A percentile compares a stretch with the other conserved stretches of the same genome.
Evolutionary conservation across 768 basidiomycete species (phyloP).

Genomic region (Hortiboletus flavorubellus): DNA sequence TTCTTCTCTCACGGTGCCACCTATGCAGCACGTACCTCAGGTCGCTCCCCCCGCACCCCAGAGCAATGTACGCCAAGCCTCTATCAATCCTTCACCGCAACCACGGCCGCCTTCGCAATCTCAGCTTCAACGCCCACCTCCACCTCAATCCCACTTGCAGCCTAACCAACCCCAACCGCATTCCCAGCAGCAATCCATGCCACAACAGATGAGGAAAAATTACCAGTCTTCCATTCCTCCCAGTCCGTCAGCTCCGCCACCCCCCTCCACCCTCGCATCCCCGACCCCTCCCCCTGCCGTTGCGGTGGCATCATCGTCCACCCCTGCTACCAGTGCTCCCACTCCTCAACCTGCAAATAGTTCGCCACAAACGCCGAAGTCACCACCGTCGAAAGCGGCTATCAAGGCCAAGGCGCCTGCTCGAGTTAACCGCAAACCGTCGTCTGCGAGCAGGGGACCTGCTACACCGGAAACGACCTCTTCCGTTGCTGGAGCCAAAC

Average conservation of each 20-base stretch:
- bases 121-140: constrained; percentile 1
- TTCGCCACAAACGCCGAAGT: constrained; percentile 68
- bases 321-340: constrained; percentile 46
- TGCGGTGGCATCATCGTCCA: constrained; percentile 40
- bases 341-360: constrained; percentile 41
- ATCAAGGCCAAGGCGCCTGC: constrained; percentile 43
- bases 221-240: constrained; percentile 15
- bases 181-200: constrained; percentile 1
- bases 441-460: constrained; percentile 31
- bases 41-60: constrained; percentile 22
- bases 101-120: constrained; percentile 9
- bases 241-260: constrained; percentile 23
- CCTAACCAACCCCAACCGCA: constrained; percentile 5
- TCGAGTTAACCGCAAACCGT: constrained; percentile 28
- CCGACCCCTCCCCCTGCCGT: constrained; percentile 46
- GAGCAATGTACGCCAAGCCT: constrained; percentile 28
- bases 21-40: constrained; percentile 16
- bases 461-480: constrained; percentile 36
- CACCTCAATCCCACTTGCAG: constrained; percentile 11
- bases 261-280: constrained; percentile 14
- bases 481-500: constrained; percentile 32
- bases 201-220: constrained; percentile 18
- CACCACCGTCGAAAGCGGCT: constrained; percentile 56
- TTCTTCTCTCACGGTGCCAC: constrained; percentile 18
- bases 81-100: constrained; percentile 28